These are phyloP conservation scores for Geranium brycei DNA, from an alignment of 345 rosid genomes.

Conservation along the genomic window DNA sequence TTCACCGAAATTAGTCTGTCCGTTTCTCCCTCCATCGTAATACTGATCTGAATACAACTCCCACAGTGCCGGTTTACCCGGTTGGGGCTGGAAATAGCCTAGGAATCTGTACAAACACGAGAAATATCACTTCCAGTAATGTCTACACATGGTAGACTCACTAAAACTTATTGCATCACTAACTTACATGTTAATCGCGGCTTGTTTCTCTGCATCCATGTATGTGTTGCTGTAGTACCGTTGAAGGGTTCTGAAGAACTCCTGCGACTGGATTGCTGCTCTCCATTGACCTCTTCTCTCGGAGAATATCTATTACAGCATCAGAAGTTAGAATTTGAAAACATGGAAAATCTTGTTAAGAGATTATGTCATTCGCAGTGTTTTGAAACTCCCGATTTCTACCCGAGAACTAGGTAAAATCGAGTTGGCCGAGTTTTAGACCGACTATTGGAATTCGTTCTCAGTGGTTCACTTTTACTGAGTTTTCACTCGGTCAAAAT, in stretches of 20 bases:
- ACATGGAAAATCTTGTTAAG: not conserved
- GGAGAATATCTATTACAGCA: constrained; percentile 58
- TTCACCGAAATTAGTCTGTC: constrained; percentile 37
- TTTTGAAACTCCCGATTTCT: no score
- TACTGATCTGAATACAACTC: constrained; percentile 58
- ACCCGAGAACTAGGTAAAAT: no score
- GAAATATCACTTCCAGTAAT: not conserved
- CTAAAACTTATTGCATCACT: constrained; percentile 1
- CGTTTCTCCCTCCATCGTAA: constrained; percentile 38
- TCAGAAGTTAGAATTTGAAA: constrained; percentile 6
- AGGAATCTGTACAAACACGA: constrained; percentile 50
- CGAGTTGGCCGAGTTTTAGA: no score
- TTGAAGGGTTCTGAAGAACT: constrained; percentile 91
- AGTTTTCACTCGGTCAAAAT: no score
- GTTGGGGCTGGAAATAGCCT: constrained; percentile 74
- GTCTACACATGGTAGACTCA: not conserved
- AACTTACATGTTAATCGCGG: constrained; percentile 80
- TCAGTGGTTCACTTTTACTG: no score
- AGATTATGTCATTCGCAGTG: no score
- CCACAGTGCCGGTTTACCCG: constrained; percentile 66
- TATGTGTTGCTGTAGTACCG: constrained; percentile 92
- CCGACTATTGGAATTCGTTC: no score
- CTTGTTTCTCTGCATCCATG: constrained; percentile 90
- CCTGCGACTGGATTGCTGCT: constrained; percentile 97
- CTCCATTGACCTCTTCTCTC: constrained; percentile 96